Base-by-base conservation (phyloP, 2,329 filamentous ascomycete species). In the Chaetothyriales sp. region DNA sequence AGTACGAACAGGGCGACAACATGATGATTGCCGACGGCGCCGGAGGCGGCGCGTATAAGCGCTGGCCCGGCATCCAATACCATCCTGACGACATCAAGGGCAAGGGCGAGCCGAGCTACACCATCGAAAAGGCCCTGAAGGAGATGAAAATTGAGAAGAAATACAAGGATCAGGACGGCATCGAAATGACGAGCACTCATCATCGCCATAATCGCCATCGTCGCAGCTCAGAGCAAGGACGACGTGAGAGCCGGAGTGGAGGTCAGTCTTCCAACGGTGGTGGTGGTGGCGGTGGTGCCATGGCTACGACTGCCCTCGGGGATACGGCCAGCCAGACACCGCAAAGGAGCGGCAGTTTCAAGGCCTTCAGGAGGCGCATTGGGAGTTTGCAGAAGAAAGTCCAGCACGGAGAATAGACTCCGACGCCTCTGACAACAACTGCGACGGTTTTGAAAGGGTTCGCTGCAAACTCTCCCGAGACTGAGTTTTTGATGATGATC, bases 1-100 rank as follows among this genome's bases (percentile, higher is more conserved):
- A 82, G 25, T 95, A 95, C 62, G 74, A 87, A 61, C 89, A 95
- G 63, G 89, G 89, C n/a, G 77, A 83, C 1, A 88, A 95, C 62
- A 73, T 95, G 64, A 89, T 89, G 83, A 76, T 83, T 48, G 86
- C 90, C 61, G 68, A 70, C 0, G 79, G 84, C 55, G 77, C 79
- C 2, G 64, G 70, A 0, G 86, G 85, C 15, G 85, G 83, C n/a
- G 75, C 85, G 13, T 95, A 92, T 64, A 85, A 81, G 69, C 78
- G 86, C 46, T 90, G 81, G 72, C 78, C 82, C 3, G 81, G 80
- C 13, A 45, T 61, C 2, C 56, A 78, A 60, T 92, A 94, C 66
- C 78, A 80, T 51, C 82, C 83, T 5, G 78, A 85, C 45, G 87
- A 94, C 62, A 75, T 86, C 56, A 89, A 90, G 67, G 87, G 86